Evolutionary conservation across 805 yeast genomes (phyloP).

Genomic region (Scheffersomyces stipitis): DNA sequence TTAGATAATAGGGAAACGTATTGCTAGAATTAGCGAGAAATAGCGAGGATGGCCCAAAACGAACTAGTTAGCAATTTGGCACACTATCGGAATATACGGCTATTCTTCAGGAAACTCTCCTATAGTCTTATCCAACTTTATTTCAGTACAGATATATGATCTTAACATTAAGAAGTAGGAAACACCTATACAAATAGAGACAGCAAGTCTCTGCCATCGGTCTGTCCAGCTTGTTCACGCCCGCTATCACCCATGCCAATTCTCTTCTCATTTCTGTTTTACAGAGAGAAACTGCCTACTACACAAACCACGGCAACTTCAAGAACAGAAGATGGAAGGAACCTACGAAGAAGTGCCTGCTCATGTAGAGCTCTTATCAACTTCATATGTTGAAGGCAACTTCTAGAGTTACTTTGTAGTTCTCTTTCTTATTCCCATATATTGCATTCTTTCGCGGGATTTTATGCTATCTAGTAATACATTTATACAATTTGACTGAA

Average conservation of each 20-base stretch:
- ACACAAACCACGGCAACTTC: conserved; percentile 2
- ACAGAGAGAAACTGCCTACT: conserved; percentile 6
- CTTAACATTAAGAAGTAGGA: conserved; percentile 10
- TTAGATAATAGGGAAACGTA: too few species aligned
- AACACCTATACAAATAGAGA: conserved; percentile 8
- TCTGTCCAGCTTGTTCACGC: not conserved
- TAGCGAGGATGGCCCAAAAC: too few species aligned
- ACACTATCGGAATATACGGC: too few species aligned
- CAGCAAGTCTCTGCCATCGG: conserved; percentile 10
- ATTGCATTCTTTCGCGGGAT: too few species aligned
- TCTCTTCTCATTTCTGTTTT: conserved; percentile 20
- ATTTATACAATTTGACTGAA: too few species aligned
- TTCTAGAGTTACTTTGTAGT: too few species aligned
- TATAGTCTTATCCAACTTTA: conserved; percentile 35
- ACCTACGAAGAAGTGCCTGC: conserved; percentile 82
- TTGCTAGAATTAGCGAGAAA: too few species aligned
- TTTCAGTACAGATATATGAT: conserved; percentile 35
- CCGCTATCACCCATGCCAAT: conserved; percentile 12
- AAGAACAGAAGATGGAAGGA: conserved; percentile 55
- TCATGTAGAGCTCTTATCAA: conserved; percentile 60
- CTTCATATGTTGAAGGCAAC: conserved; percentile 67
- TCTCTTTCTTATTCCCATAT: too few species aligned
- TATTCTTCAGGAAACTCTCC: too few species aligned
- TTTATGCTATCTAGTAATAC: too few species aligned
- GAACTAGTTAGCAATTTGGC: too few species aligned